Conservation (phyloP, 495 filamentous ascomycete species). For the Podospora fimiseda region DNA sequence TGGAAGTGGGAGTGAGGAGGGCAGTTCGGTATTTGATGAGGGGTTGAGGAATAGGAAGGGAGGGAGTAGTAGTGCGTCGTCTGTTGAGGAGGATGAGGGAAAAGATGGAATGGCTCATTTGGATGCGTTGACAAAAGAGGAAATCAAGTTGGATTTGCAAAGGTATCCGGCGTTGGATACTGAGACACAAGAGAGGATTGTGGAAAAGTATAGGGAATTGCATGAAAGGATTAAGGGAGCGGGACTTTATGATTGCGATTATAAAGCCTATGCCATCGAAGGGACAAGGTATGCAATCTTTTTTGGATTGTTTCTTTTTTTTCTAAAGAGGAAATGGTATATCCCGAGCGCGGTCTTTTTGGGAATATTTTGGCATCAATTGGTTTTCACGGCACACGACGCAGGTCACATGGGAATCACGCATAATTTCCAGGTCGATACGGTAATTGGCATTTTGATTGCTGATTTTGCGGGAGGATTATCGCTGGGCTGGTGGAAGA, state of each 20-base stretch:
- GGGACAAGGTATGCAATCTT: slow-evolving; percentile 66
- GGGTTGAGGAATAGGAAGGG: slow-evolving; percentile 18
- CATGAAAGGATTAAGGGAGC: slow-evolving; percentile 63
- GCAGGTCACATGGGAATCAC: slow-evolving; percentile 98
- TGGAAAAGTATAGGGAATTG: slow-evolving; percentile 71
- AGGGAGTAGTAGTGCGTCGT: slow-evolving; percentile 36
- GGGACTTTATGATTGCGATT: slow-evolving; percentile 81
- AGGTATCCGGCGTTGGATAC: slow-evolving; percentile 78
- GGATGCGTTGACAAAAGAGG: slow-evolving; percentile 66
- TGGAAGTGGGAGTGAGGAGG: slow-evolving; percentile 38
- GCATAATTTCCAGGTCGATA: slow-evolving; percentile 75
- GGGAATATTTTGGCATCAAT: slow-evolving; percentile 89
- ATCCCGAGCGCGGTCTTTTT: slow-evolving; percentile 65
- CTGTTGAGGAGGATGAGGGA: slow-evolving; percentile 36
- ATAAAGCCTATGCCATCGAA: slow-evolving; percentile 74
- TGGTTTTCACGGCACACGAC: slow-evolving; percentile 93
- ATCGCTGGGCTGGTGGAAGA: slow-evolving; percentile 96
- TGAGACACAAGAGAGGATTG: slow-evolving; percentile 69
- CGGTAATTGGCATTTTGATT: slow-evolving; percentile 80
- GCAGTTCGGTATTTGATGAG: slow-evolving; percentile 64
- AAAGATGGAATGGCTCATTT: slow-evolving; percentile 53
- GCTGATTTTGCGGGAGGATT: slow-evolving; percentile 87
- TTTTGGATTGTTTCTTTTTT: slow-evolving; percentile 56
- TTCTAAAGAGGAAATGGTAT: slow-evolving; percentile 69
- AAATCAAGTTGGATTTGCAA: slow-evolving; percentile 67